Evolutionary conservation across 202 grass and related monocot species (phyloP), one percentile per base, ranked within the genome.

Genomic region (Zoysia matrella): DNA sequence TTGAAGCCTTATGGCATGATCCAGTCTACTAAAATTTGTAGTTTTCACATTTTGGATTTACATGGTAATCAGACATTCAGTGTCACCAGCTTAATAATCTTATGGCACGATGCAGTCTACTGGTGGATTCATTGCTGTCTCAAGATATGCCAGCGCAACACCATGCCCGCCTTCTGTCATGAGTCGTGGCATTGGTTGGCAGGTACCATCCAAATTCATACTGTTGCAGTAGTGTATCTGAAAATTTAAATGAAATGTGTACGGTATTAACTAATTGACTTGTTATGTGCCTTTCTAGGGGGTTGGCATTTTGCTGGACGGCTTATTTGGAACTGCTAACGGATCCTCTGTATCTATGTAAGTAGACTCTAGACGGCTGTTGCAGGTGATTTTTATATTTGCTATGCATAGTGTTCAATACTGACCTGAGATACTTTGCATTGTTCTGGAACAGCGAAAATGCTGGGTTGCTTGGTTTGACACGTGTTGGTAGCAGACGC

Each of bases 131-230:
- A 94, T 99, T 81, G 96, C 93, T 0, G 89, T 94, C 56, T 90
- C 96, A 74, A 82, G 96, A n/a, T 95, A 90, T 69, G 88, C 96
- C 54, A 94, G 96, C 49, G 93, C 93, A 67, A 99, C 96, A 44
- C 93, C 91, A 4, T 62, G 92, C 51, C 96, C 96, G 52, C 93
- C 96, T 84, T 95, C 96, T 56, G 45, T 99, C 57, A 90, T 99
- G 77, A 95, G 92, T 39, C 92, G 96, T 42, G 96, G 96, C 69
- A 91, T 99, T 69, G 96, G 96, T 77, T 99, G 96, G 96, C 96
- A 99, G 96, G 96, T 94, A 83, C 47, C 52, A 64, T 60, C 47
- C 74, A 56, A 64, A 14, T 47, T 74, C 8, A 36, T 78, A 60
- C 42, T 4, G 52, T 73, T 78, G 36, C 60, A 48, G n/a, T 78